phyloP scores from a whole-genome alignment of 371 early-diverging fungal species.

The Mortierella sp. region DNA sequence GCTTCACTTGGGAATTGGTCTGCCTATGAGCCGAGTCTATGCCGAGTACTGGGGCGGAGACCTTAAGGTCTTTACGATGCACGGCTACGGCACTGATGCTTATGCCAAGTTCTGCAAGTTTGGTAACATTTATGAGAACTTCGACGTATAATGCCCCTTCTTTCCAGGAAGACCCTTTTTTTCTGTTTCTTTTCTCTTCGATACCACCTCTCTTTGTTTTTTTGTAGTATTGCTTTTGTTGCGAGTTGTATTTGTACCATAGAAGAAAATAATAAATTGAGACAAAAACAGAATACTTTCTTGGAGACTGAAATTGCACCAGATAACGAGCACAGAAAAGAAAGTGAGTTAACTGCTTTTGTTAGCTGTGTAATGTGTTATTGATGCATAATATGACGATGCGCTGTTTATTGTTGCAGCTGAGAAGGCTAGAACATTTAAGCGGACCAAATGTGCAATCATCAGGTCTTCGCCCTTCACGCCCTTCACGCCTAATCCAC shows the following conservation, averaged over 20 bases:
- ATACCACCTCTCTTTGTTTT: neutral
- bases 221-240: neutral
- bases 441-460: too few species aligned
- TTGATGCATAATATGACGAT: too few species aligned
- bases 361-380: too few species aligned
- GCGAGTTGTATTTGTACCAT: neutral
- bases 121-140: constrained; percentile 79
- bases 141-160: constrained; percentile 36
- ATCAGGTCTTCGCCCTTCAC: too few species aligned
- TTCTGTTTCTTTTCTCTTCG: neutral
- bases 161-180: neutral
- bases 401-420: too few species aligned
- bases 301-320: too few species aligned
- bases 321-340: too few species aligned
- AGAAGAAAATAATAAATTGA: constrained; percentile 10
- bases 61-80: constrained; percentile 80
- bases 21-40: constrained; percentile 89
- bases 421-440: too few species aligned
- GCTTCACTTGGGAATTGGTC: constrained; percentile 85
- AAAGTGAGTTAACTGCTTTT: too few species aligned
- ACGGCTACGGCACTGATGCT: constrained; percentile 92
- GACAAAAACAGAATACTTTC: neutral
- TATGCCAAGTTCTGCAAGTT: constrained; percentile 83
- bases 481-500: too few species aligned
- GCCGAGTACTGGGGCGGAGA: constrained; percentile 91